phyloP scores from a whole-genome alignment of 1,139 yeast genomes.

The Geotrichum cucujoidarum region DNA sequence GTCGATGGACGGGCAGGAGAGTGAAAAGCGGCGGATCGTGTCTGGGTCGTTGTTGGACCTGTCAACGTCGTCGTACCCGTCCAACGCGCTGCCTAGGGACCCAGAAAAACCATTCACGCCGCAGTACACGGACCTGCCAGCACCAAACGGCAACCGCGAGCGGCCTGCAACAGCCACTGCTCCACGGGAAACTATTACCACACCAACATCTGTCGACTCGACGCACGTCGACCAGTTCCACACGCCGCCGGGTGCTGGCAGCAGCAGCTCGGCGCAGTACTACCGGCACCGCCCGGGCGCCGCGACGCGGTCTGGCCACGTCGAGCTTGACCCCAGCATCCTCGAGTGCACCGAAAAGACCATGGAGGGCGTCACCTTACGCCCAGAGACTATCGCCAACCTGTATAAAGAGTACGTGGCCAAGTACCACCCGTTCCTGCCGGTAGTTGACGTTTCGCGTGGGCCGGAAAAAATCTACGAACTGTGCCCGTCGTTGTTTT shows the following conservation, averaged over 20 bases:
- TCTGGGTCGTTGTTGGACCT: constrained; percentile 20
- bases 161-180: not conserved
- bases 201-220: constrained; percentile 12
- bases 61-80: constrained; percentile 10
- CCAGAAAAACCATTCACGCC: constrained; percentile 9
- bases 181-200: constrained; percentile 6
- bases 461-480: constrained; percentile 80
- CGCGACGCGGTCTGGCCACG: constrained; percentile 4
- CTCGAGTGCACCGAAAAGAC: constrained; percentile 56
- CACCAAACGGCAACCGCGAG: constrained; percentile 2
- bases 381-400: constrained; percentile 56
- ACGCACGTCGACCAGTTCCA: constrained; percentile 5
- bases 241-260: constrained; percentile 5
- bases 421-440: constrained; percentile 76
- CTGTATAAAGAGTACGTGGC: constrained; percentile 66
- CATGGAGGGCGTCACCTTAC: constrained; percentile 59
- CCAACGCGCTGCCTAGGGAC: constrained; percentile 17
- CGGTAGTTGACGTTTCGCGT: constrained; percentile 72
- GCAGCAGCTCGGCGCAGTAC: constrained; percentile 6
- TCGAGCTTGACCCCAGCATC: constrained; percentile 14
- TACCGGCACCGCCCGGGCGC: constrained; percentile 11
- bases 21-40: constrained; percentile 22
- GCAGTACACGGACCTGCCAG: constrained; percentile 15
- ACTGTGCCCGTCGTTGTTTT: constrained; percentile 81
- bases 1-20: constrained; percentile 42